A percentile compares a stretch with the other conserved stretches of the same genome.
Conservation (phyloP, 441 rosid species). For the Pelargonium exstipulatum region DNA sequence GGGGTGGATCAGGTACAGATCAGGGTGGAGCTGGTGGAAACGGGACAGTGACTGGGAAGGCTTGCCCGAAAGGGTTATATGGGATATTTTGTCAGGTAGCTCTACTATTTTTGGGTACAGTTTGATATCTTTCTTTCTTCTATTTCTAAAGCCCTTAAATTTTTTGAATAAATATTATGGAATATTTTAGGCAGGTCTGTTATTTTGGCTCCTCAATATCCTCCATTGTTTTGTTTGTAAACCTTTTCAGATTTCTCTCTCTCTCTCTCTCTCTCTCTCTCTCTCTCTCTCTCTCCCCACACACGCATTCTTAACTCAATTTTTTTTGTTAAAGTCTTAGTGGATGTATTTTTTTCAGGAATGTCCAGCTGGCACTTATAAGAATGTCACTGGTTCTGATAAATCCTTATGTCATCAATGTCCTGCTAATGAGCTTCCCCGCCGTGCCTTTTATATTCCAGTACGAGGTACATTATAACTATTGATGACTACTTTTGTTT, state of each 20-base stretch:
- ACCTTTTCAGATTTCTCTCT: neutral
- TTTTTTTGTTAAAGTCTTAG: neutral
- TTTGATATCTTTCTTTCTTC: constrained; percentile 8
- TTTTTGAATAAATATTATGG: neutral
- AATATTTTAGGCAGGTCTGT: neutral
- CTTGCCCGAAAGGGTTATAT: constrained; percentile 90
- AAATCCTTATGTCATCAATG: constrained; percentile 68
- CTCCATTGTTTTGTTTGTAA: neutral
- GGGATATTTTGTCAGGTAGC: constrained; percentile 87
- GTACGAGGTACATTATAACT: constrained; percentile 62
- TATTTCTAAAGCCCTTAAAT: neutral
- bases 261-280: neutral
- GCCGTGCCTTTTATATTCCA: constrained; percentile 66
- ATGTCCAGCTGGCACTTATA: constrained; percentile 90
- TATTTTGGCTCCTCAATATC: neutral
- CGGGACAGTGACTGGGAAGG: constrained; percentile 80
- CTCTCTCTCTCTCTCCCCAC: neutral
- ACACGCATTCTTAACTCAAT: neutral
- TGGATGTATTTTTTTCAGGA: constrained; percentile 54
- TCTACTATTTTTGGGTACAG: constrained; percentile 2
- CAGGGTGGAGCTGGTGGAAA: constrained; percentile 60
- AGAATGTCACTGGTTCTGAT: constrained; percentile 87
- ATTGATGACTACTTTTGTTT: neutral
- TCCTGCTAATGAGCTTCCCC: constrained; percentile 75
- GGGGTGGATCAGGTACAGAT: constrained; percentile 74